Base-by-base conservation (phyloP, 2,329 filamentous ascomycete species). In the Microdochium trichocladiopsis region DNA sequence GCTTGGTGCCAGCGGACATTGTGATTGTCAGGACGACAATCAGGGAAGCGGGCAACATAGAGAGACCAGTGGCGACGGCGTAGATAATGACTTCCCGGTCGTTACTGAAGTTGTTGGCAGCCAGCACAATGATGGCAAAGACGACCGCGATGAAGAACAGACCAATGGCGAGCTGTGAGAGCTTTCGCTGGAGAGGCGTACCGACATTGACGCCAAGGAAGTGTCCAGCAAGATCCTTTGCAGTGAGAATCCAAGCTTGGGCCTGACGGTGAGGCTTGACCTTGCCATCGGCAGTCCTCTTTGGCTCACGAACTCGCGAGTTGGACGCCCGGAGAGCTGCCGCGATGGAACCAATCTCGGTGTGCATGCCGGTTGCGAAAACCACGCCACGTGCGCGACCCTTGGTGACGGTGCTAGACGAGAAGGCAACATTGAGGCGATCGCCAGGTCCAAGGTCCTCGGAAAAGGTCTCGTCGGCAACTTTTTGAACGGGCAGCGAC, bases 291-390 rank as follows among this genome's bases (percentile, higher is more conserved):
- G 78, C 72, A 50, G 66, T 66, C 61, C 73, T 63, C 76, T 72
- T 66, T 25, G 66, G 64, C 24, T 67, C 57, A 11, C 68, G 68
- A 16, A 65, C 63, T 10, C 60, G 65, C 1, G 67, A 69, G 31
- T 58, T 56, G 54, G 69, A 70, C 49, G 63, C 78, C 51, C 84
- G 82, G 45, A 92, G 75, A 57, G 87, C 76, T 51, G 76, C 78
- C 16, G 88, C 87, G 59, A 91, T 90, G 62, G 83, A 76, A 47
- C 82, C 83, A 52, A 86, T 80, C 64, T 84, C 80, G 4, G 82
- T 85, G 51, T 74, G 71, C 71, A 81, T 81, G 8, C 79, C 82
- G 2, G 80, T 84, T 10, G 80, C 77, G 50, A 83, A 78, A 25
- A 84, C 81, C 48, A 86, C 73, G 50, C 81, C 83, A 3, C 71